Conservation (phyloP, 768 basidiomycete genomes). For the Mycena filopes region DNA sequence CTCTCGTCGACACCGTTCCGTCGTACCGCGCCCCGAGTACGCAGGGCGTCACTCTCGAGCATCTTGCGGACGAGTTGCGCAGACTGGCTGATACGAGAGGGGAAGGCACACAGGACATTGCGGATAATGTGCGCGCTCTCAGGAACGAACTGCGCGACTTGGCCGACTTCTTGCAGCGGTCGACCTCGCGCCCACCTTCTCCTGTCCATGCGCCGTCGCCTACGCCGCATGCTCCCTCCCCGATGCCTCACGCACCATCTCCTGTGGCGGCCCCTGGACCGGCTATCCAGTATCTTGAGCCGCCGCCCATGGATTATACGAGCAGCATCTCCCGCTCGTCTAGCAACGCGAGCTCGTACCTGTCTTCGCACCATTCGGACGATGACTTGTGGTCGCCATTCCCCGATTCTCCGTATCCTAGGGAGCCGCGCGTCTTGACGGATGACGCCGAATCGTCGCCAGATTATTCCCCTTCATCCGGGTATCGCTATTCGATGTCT, state of each 20-base stretch:
- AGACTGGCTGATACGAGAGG: constrained; percentile 66
- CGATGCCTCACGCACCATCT: constrained; percentile 34
- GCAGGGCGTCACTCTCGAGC: constrained; percentile 61
- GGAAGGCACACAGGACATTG: constrained; percentile 71
- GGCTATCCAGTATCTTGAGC: constrained; percentile 29
- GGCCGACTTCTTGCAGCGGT: constrained; percentile 63
- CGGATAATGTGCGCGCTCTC: constrained; percentile 75
- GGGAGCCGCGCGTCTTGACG: neutral
- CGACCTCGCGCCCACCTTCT: constrained; percentile 40
- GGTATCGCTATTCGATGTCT: constrained; percentile 36
- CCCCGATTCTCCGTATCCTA: constrained; percentile 34
- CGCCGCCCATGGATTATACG: constrained; percentile 31
- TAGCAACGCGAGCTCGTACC: constrained; percentile 56
- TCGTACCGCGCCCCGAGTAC: constrained; percentile 59
- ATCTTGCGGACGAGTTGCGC: constrained; percentile 66
- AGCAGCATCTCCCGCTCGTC: constrained; percentile 46
- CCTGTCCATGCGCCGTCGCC: constrained; percentile 22
- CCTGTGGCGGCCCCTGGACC: constrained; percentile 29
- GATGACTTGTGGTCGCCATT: constrained; percentile 54
- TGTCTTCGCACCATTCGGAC: constrained; percentile 79
- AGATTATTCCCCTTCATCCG: constrained; percentile 49
- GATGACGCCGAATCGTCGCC: constrained; percentile 23
- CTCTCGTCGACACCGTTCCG: constrained; percentile 55
- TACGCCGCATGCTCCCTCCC: constrained; percentile 19
- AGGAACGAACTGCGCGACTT: constrained; percentile 76